A percentile compares a stretch with the other conserved stretches of the same genome.
Conservation (phyloP, 2,329 filamentous ascomycete species). For the Alternaria burnsii region DNA sequence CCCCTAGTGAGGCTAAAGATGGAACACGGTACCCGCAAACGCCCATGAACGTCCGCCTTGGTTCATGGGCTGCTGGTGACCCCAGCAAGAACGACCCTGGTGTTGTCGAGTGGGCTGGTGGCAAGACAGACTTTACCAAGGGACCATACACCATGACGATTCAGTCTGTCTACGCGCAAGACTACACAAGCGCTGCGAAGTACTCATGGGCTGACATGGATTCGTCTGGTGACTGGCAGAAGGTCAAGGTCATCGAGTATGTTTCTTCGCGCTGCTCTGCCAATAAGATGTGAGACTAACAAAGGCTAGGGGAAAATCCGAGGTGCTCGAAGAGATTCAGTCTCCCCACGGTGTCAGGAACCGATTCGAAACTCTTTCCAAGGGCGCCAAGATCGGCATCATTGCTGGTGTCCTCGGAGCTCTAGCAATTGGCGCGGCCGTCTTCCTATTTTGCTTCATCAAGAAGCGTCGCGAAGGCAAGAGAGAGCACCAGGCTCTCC, state of each 20-base stretch:
- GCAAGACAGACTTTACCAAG: constrained; percentile 70
- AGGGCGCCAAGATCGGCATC: constrained; percentile 48
- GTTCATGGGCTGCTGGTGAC: constrained; percentile 71
- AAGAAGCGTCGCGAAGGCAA: constrained; percentile 50
- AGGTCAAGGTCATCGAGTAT: constrained; percentile 59
- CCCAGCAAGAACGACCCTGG: constrained; percentile 51
- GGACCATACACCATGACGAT: constrained; percentile 79
- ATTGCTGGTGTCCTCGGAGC: constrained; percentile 38
- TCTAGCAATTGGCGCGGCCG: constrained; percentile 34
- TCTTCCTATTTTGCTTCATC: constrained; percentile 50
- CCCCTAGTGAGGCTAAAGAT: constrained; percentile 65
- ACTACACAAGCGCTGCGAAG: constrained; percentile 67
- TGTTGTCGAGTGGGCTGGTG: constrained; percentile 67
- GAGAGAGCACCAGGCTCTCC: constrained; percentile 42
- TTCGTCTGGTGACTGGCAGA: constrained; percentile 49
- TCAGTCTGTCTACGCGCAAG: constrained; percentile 65
- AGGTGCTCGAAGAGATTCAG: constrained; percentile 46
- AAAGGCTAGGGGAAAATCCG: constrained; percentile 44
- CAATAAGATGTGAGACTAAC: constrained; percentile 20
- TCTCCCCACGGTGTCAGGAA: constrained; percentile 48
- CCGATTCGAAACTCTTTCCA: constrained; percentile 46
- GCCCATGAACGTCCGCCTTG: constrained; percentile 75
- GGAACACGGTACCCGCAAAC: constrained; percentile 74
- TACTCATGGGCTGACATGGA: constrained; percentile 65
- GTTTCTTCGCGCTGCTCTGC: constrained; percentile 17